phyloP scores from a whole-genome alignment of 805 yeast species.

The Schwanniomyces sp. region DNA sequence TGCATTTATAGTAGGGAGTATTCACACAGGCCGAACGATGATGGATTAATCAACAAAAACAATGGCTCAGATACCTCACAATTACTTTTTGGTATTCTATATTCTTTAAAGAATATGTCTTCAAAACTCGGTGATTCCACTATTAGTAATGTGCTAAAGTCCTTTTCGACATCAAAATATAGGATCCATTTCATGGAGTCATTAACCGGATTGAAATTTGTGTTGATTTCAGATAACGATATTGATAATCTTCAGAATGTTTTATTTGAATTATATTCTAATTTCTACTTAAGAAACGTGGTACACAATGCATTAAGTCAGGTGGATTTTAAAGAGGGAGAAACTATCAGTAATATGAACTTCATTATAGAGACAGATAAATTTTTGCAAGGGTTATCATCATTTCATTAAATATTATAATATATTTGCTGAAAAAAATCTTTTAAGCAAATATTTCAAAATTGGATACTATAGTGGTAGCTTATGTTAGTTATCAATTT shows the following conservation, averaged over 20 bases:
- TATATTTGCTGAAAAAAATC: too few relatives aligned
- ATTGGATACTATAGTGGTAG: too few relatives aligned
- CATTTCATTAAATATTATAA: background rate
- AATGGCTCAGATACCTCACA: conserved; percentile 73
- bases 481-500: too few relatives aligned
- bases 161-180: conserved; percentile 72
- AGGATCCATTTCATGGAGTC: conserved; percentile 81
- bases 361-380: conserved; percentile 59
- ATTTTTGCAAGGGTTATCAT: conserved; percentile 31
- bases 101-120: conserved; percentile 75
- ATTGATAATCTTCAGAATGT: conserved; percentile 56
- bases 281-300: conserved; percentile 58
- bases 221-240: conserved; percentile 65
- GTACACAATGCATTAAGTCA: conserved; percentile 56
- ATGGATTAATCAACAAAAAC: conserved; percentile 43
- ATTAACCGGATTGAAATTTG: conserved; percentile 74
- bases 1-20: conserved; percentile 81
- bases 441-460: too few relatives aligned
- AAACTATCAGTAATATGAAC: conserved; percentile 53
- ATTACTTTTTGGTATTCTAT: conserved; percentile 80
- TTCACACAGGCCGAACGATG: conserved; percentile 8
- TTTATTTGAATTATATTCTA: conserved; percentile 58
- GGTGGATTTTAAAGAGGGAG: conserved; percentile 55
- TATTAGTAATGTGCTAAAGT: conserved; percentile 37
- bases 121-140: conserved; percentile 45